A percentile compares a stretch with the other conserved stretches of the same genome.
Evolutionary conservation across 2,329 filamentous ascomycete genomes (phyloP).

Genomic region (Aureobasidium leucospermi): DNA sequence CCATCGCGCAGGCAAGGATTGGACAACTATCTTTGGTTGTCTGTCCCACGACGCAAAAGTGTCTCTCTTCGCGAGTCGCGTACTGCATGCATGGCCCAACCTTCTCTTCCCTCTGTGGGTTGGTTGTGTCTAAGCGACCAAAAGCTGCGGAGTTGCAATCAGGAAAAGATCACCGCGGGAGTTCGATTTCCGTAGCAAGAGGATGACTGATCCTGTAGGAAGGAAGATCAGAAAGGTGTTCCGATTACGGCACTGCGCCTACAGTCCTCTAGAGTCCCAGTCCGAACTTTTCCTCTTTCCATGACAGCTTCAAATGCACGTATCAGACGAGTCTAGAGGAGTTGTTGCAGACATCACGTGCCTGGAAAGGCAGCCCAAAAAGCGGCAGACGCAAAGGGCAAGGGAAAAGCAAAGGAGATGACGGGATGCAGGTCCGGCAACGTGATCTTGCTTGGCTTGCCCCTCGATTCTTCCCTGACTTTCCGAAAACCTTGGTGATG

Average conservation of each 20-base stretch:
- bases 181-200: too few relatives aligned
- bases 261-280: too few relatives aligned
- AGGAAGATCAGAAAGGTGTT: neutral
- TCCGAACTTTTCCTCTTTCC: neutral
- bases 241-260: too few relatives aligned
- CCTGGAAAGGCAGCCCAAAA: neutral
- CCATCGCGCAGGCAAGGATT: too few relatives aligned
- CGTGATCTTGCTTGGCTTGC: neutral
- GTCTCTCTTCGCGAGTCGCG: neutral
- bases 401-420: neutral
- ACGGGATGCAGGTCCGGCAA: conserved; percentile 1
- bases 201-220: neutral
- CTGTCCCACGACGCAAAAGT: too few relatives aligned
- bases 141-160: too few relatives aligned
- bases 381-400: neutral
- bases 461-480: neutral
- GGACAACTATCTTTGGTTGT: too few relatives aligned
- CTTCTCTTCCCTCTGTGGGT: neutral
- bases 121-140: too few relatives aligned
- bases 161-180: too few relatives aligned
- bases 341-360: neutral
- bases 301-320: conserved; percentile 2
- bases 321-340: neutral
- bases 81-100: neutral
- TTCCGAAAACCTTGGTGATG: neutral